Percentiles rank a stretch among this genome's conserved stretches.
These are phyloP conservation scores for Fusarium euwallaceae DNA, from an alignment of 2,329 filamentous ascomycete species.

Conservation along the genomic window DNA sequence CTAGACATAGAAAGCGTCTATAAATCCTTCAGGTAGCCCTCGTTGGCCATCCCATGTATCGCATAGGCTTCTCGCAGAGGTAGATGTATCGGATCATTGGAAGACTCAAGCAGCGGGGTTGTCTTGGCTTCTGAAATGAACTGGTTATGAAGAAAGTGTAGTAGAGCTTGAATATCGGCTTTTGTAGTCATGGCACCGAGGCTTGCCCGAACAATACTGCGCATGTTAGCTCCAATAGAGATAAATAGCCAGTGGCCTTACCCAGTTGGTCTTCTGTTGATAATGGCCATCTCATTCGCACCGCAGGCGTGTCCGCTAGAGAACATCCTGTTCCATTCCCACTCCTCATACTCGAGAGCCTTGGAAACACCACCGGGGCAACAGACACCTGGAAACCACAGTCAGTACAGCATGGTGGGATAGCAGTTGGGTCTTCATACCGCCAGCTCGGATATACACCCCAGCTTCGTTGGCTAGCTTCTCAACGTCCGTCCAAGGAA, in stretches of 20 bases:
- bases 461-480: conserved; percentile 64
- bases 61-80: conserved; percentile 32
- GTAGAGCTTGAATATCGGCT: conserved; percentile 64
- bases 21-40: neutral
- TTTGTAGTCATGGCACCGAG: conserved; percentile 73
- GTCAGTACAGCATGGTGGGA: neutral
- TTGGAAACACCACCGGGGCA: conserved; percentile 62
- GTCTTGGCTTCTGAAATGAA: conserved; percentile 25
- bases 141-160: conserved; percentile 57
- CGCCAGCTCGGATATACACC: conserved; percentile 71
- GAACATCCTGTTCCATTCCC: conserved; percentile 67
- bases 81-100: conserved; percentile 14
- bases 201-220: conserved; percentile 70
- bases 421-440: conserved; percentile 42
- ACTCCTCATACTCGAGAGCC: conserved; percentile 64
- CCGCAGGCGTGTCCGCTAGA: conserved; percentile 71
- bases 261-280: conserved; percentile 68
- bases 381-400: conserved; percentile 56
- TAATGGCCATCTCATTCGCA: conserved; percentile 64
- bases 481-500: conserved; percentile 72
- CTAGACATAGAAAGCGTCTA: neutral
- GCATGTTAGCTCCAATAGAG: conserved; percentile 12
- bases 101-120: conserved; percentile 24
- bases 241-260: conserved; percentile 40
- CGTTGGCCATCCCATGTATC: conserved; percentile 15